Conservation (phyloP, 345 rosid genomes). For the Sisymbrium irio region DNA sequence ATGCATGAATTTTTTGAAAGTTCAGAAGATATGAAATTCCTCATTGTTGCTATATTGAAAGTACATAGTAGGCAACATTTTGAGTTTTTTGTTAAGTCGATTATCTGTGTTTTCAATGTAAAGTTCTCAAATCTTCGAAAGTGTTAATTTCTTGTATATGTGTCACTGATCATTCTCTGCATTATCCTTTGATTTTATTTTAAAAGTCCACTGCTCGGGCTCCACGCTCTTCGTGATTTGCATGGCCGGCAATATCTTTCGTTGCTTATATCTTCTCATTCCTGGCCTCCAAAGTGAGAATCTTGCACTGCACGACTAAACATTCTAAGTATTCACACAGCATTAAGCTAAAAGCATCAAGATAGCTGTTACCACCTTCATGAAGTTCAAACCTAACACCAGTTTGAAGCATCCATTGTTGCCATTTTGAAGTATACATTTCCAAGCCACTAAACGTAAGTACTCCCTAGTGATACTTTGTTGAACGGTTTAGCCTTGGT, state of each 20-base stretch:
- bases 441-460: too few species aligned
- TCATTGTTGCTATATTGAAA: neutral
- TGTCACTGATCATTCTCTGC: neutral
- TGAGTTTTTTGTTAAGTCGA: neutral
- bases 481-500: neutral
- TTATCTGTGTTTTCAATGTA: neutral
- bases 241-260: neutral
- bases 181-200: neutral
- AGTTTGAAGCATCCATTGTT: neutral
- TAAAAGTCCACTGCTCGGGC: neutral
- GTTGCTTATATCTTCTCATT: neutral
- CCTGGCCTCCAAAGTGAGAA: neutral
- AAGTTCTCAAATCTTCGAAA: neutral
- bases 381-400: neutral
- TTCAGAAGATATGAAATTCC: neutral
- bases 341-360: neutral
- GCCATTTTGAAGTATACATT: too few species aligned
- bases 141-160: neutral
- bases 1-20: neutral
- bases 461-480: too few species aligned
- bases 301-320: neutral
- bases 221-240: neutral
- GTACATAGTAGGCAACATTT: slow-evolving; percentile 5
- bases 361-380: neutral
- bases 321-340: neutral